Evolutionary conservation across 2,329 filamentous ascomycete species (phyloP), one percentile per base, ranked within the genome.

Genomic region (Fusarium paranaense): DNA sequence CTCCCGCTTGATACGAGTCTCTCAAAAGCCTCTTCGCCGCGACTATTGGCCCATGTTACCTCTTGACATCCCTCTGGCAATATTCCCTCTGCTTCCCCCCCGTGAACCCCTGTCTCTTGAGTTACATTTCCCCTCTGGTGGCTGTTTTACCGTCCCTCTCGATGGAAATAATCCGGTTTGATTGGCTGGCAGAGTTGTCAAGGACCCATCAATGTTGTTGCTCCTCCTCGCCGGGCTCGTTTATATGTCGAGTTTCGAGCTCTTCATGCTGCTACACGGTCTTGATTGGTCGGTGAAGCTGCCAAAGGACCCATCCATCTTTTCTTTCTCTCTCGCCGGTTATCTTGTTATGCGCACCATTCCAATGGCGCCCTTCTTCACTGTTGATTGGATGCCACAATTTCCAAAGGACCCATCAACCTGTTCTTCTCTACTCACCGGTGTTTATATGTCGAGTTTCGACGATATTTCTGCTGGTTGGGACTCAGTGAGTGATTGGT

Each of bases 181-280:
- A 30, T 62, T 63, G 27, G 59, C 25, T 22, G 60, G 27, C 66
- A 61, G 57, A 64, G 56, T 56, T 62, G 60, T 45, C 60, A 18
- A 37, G 42, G 47, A 57, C 62, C 38, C 47, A 58, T 62, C 18
- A 18, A 63, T 32, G 18, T 50, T 40, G 25, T 20, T 33, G 14
- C 9, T 14, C 18, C 20, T 32, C 33, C 30, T 32, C 47, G 40
- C 42, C 35, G 33, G 25, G 27, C 16, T 42, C 20, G 45, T 27
- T 50, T 50, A 50, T 27, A 27, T 27, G 45, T 50, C 20, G 45
- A 50, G 45, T 45, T 40, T 42, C 45, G 25, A 50, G 22, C 45
- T 11, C 14, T 3, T 25, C 22, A 6, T 18, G 45, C 45, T 42
- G 14, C 9, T 6, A 11, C 16, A 30, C 14, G 22, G 16, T 3